Conservation (phyloP, 2,329 filamentous ascomycete genomes). For the Kalmusia sp. region DNA sequence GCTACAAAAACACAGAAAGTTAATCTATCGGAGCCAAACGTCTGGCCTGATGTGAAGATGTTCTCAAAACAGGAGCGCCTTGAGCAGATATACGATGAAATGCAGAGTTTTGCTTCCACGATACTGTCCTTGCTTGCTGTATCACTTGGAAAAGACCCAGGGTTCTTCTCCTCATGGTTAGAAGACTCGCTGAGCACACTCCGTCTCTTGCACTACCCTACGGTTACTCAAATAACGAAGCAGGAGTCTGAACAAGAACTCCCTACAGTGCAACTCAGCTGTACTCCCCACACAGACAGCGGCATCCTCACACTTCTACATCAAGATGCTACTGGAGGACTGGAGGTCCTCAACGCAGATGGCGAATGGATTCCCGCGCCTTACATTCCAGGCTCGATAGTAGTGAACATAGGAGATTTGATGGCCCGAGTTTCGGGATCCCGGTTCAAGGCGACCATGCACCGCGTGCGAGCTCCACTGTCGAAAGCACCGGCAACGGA, state of each 20-base stretch:
- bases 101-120: conserved; percentile 48
- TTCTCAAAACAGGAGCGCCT: conserved; percentile 32
- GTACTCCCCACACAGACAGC: conserved; percentile 53
- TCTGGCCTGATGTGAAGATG: conserved; percentile 43
- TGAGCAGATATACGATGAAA: conserved; percentile 49
- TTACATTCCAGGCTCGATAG: conserved; percentile 50
- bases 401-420: conserved; percentile 56
- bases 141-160: conserved; percentile 46
- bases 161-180: conserved; percentile 52
- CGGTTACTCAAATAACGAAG: conserved; percentile 18
- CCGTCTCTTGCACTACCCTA: conserved; percentile 55
- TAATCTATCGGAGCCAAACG: conserved; percentile 51
- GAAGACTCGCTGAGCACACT: conserved; percentile 52
- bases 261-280: conserved; percentile 37
- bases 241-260: conserved; percentile 9
- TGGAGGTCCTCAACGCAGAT: conserved; percentile 55
- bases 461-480: conserved; percentile 47
- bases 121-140: conserved; percentile 51
- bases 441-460: conserved; percentile 54
- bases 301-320: conserved; percentile 58
- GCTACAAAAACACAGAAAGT: conserved; percentile 30
- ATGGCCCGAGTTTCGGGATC: conserved; percentile 52
- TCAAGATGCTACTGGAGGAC: conserved; percentile 55
- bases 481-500: conserved; percentile 27
- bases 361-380: conserved; percentile 53